Evolutionary conservation across 331 rosid species (phyloP).

Genomic region (Acacia pycnantha): DNA sequence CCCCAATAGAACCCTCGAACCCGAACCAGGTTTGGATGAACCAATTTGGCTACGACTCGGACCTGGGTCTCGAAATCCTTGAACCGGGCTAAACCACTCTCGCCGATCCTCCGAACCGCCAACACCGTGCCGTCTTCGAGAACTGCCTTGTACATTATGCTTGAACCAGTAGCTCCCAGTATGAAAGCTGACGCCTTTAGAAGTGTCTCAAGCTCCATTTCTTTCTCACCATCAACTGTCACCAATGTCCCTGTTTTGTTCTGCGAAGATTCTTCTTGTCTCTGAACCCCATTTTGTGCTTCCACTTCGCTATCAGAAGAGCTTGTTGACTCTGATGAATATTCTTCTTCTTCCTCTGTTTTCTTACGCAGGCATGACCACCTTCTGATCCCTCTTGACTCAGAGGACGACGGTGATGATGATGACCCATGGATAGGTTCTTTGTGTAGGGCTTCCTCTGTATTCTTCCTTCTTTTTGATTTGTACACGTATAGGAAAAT

Average conservation of each 20-base stretch:
- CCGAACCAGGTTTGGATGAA: constrained; percentile 81
- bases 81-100: constrained; percentile 70
- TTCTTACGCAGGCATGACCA: constrained; percentile 85
- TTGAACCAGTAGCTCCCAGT: constrained; percentile 90
- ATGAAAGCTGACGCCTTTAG: constrained; percentile 88
- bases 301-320: constrained; percentile 41
- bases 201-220: constrained; percentile 76
- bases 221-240: constrained; percentile 73
- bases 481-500: constrained; percentile 53
- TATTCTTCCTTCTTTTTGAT: constrained; percentile 46
- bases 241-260: constrained; percentile 70
- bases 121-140: constrained; percentile 75
- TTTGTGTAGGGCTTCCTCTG: constrained; percentile 27
- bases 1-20: constrained; percentile 98
- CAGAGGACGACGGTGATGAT: constrained; percentile 39
- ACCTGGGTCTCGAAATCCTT: constrained; percentile 89
- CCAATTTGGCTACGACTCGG: constrained; percentile 70
- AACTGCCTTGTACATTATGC: constrained; percentile 96
- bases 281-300: constrained; percentile 11
- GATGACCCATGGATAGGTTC: constrained; percentile 51
- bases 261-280: constrained; percentile 33
- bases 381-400: constrained; percentile 66
- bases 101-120: constrained; percentile 92
- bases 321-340: constrained; percentile 40
- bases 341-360: constrained; percentile 49